phyloP scores from a whole-genome alignment of 192 early-diverging fungal species.

The Coemansia sp. region DNA sequence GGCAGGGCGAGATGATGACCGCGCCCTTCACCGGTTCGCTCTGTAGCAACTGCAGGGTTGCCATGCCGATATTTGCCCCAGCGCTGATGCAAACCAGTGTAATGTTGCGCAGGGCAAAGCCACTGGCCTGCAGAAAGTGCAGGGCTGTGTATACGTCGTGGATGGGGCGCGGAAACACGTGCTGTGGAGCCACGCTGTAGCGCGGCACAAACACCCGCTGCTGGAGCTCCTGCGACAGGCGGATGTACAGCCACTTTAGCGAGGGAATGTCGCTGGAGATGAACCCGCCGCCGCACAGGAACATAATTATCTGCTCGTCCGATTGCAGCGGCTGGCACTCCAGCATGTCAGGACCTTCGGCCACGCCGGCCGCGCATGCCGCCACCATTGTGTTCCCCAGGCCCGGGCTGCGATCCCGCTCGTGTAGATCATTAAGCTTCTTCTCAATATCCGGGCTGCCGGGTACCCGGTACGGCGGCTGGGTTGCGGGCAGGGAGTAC shows the following conservation, averaged over 20 bases:
- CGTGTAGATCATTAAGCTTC: slow-evolving; percentile 2
- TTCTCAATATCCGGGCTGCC: neutral
- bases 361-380: neutral
- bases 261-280: slow-evolving; percentile 2
- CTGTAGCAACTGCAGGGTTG: slow-evolving; percentile 6
- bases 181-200: slow-evolving; percentile 12
- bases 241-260: slow-evolving; percentile 7
- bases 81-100: slow-evolving; percentile 10
- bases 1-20: slow-evolving; percentile 1
- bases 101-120: slow-evolving; percentile 12
- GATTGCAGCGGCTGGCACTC: neutral
- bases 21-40: neutral
- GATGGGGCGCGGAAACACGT: slow-evolving; percentile 14
- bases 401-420: neutral
- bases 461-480: slow-evolving; percentile 10
- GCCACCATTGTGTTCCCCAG: slow-evolving; percentile 10
- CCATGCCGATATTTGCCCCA: slow-evolving; percentile 18
- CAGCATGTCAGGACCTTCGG: neutral
- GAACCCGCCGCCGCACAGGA: slow-evolving; percentile 19
- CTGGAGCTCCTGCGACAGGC: slow-evolving; percentile 10
- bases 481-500: slow-evolving; percentile 3
- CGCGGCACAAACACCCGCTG: slow-evolving; percentile 21
- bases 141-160: slow-evolving; percentile 24
- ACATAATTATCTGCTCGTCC: slow-evolving; percentile 12
- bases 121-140: slow-evolving; percentile 1